phyloP scores from a whole-genome alignment of 2,329 filamentous ascomycete species.

The Phoma sp. region DNA sequence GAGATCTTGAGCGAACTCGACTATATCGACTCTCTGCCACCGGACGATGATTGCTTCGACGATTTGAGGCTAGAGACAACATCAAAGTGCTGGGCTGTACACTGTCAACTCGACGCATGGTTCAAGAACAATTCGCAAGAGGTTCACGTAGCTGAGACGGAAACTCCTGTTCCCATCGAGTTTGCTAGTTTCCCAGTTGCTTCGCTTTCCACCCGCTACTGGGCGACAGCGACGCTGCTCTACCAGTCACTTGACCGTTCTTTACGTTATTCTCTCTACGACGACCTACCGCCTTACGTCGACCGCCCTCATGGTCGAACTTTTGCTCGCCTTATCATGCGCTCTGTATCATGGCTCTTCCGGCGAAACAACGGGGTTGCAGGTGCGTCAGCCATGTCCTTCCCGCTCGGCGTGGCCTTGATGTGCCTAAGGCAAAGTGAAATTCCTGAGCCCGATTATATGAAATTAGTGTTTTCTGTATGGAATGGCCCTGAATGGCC shows the following conservation, averaged over 20 bases:
- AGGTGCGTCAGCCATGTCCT: constrained; percentile 27
- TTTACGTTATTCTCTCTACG: constrained; percentile 12
- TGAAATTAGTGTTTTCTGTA: constrained; percentile 14
- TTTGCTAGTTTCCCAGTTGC: constrained; percentile 27
- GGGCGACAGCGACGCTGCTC: constrained; percentile 29
- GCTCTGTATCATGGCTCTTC: constrained; percentile 33
- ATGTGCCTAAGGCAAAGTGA: constrained; percentile 26
- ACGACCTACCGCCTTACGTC: constrained; percentile 15
- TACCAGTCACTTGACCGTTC: constrained; percentile 30
- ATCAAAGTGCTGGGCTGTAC: constrained; percentile 28
- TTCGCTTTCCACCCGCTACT: constrained; percentile 33
- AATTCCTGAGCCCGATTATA: constrained; percentile 22
- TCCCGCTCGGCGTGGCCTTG: constrained; percentile 31
- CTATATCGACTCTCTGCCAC: constrained; percentile 8
- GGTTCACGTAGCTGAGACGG: constrained; percentile 19
- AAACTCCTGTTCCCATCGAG: constrained; percentile 17
- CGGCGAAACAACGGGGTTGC: constrained; percentile 27
- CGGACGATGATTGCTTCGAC: constrained; percentile 4
- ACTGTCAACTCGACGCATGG: constrained; percentile 32
- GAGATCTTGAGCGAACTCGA: constrained; percentile 42
- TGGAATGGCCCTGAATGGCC: constrained; percentile 29
- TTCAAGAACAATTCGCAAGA: constrained; percentile 12
- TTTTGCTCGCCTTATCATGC: constrained; percentile 34
- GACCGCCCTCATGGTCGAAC: constrained; percentile 27
- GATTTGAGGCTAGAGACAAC: constrained; percentile 12